phyloP scores from a whole-genome alignment of 495 filamentous ascomycete species.

The Trichoderma orchidacearum region DNA sequence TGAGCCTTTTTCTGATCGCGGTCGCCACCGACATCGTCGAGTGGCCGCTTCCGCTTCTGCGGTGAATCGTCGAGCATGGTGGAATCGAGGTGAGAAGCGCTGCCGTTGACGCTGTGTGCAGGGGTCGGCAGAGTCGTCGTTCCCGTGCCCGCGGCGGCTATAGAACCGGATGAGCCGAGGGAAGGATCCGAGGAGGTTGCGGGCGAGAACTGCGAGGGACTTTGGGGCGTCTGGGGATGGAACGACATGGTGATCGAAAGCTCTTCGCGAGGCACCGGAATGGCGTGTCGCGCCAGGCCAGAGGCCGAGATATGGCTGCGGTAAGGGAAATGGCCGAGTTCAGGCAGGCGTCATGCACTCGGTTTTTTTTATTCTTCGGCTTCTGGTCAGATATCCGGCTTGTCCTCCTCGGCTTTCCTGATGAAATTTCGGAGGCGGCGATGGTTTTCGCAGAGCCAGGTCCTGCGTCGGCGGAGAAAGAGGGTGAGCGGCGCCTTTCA shows the following conservation, averaged over 20 bases:
- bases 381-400: too few relatives aligned
- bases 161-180: slow-evolving; percentile 23
- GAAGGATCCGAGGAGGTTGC: slow-evolving; percentile 14
- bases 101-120: slow-evolving; percentile 44
- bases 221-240: slow-evolving; percentile 46
- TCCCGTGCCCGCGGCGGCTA: slow-evolving; percentile 16
- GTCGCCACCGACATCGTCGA: slow-evolving; percentile 31
- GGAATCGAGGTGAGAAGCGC: slow-evolving; percentile 27
- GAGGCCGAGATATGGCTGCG: neutral
- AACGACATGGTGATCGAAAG: slow-evolving; percentile 31
- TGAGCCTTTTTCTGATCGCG: slow-evolving; percentile 40
- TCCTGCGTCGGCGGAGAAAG: neutral
- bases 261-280: neutral
- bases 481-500: neutral
- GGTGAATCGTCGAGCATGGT: slow-evolving; percentile 28
- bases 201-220: slow-evolving; percentile 39
- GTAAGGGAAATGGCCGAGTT: neutral
- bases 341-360: neutral
- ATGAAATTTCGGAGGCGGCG: neutral
- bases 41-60: slow-evolving; percentile 39
- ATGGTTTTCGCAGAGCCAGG: neutral
- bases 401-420: too few relatives aligned
- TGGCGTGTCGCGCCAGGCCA: neutral
- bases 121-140: slow-evolving; percentile 27
- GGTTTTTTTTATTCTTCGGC: too few relatives aligned